Conservation (phyloP, 257 asterid species). For the Solanum medicagineum region DNA sequence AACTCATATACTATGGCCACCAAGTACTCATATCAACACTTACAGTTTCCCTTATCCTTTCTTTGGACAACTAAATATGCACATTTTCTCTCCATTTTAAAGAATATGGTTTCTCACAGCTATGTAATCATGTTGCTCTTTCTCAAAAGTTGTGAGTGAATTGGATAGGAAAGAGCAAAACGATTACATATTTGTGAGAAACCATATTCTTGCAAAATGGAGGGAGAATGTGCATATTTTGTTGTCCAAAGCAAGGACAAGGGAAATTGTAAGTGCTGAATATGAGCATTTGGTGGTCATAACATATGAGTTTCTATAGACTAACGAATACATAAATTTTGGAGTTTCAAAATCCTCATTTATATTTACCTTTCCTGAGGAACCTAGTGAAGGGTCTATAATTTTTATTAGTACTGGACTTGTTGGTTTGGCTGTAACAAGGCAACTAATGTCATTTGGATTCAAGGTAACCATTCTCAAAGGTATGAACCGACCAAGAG, state of each 20-base stretch:
- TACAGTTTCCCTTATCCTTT: conserved; percentile 54
- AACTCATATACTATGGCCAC: conserved; percentile 54
- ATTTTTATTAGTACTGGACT: conserved; percentile 70
- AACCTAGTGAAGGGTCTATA: conserved; percentile 39
- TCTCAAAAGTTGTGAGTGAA: conserved; percentile 44
- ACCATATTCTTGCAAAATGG: conserved; percentile 71
- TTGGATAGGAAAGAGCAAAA: conserved; percentile 74
- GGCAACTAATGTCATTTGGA: conserved; percentile 68
- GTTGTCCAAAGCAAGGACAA: conserved; percentile 53
- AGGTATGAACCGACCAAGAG: conserved; percentile 75
- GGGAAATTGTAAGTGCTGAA: conserved; percentile 61
- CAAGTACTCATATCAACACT: conserved; percentile 44
- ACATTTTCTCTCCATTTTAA: conserved; percentile 60
- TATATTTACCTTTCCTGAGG: conserved; percentile 29
- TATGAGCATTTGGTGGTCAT: conserved; percentile 32
- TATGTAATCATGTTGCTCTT: conserved; percentile 71
- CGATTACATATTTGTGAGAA: conserved; percentile 69
- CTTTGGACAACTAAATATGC: conserved; percentile 50
- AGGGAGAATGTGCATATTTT: conserved; percentile 51
- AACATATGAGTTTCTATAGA: conserved; percentile 58
- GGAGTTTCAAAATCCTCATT: conserved; percentile 51
- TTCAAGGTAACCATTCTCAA: conserved; percentile 57
- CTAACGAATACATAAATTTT: conserved; percentile 64
- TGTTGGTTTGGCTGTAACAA: conserved; percentile 68
- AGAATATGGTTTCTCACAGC: conserved; percentile 79